Percentiles rank a stretch among this genome's conserved stretches.
Evolutionary conservation across 148 eudicot species (phyloP).

Genomic region (Cornus controversa): DNA sequence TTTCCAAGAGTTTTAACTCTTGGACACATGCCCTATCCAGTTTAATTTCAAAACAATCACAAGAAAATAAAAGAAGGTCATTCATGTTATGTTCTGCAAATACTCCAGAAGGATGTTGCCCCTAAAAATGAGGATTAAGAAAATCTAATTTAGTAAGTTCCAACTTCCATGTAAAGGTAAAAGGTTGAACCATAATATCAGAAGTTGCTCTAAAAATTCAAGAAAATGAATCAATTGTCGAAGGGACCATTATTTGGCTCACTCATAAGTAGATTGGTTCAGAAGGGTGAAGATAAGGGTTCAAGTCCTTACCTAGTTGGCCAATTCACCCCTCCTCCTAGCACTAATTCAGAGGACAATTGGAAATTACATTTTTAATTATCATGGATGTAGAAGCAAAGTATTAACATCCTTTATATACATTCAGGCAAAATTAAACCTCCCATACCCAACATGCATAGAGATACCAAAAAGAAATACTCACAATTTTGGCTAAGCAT

Average conservation of each 20-base stretch:
- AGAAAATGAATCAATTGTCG: too few relatives aligned
- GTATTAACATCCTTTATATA: neutral
- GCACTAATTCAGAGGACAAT: too few relatives aligned
- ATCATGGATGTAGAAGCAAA: neutral
- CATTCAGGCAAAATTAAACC: neutral
- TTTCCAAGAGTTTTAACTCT: constrained; percentile 33
- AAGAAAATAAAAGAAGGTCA: constrained; percentile 44
- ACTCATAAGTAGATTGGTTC: too few relatives aligned
- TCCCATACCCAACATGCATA: neutral
- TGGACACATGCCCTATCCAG: constrained; percentile 23
- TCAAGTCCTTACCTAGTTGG: too few relatives aligned
- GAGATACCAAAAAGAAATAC: neutral
- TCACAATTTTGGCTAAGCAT: constrained; percentile 40
- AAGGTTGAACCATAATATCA: neutral
- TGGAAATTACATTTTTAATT: too few relatives aligned
- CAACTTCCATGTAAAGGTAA: neutral
- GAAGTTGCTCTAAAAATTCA: too few relatives aligned
- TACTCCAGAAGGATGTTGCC: constrained; percentile 45
- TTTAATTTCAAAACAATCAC: constrained; percentile 34
- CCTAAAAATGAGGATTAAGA: constrained; percentile 18
- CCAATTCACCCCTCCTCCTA: too few relatives aligned
- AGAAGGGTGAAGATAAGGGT: too few relatives aligned
- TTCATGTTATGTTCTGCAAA: constrained; percentile 53
- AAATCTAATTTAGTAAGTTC: neutral
- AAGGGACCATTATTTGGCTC: too few relatives aligned